Evolutionary conservation across 108 stramenopile species (phyloP).

Genomic region (Cyclotella cryptica): DNA sequence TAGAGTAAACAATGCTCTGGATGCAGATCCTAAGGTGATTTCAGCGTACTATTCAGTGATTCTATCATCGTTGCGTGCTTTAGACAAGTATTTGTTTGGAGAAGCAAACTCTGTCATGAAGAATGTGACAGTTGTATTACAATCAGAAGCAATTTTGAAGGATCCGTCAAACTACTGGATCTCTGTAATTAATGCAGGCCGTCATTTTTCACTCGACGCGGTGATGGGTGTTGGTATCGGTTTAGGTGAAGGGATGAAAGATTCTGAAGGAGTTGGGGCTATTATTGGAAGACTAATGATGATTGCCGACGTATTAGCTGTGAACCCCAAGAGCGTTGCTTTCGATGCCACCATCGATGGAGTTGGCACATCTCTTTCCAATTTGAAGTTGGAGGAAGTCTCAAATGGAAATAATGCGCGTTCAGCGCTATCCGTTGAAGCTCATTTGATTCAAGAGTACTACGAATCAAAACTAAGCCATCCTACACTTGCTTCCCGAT

Average conservation of each 20-base stretch:
- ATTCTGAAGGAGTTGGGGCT: slow-evolving; percentile 83
- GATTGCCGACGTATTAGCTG: slow-evolving; percentile 82
- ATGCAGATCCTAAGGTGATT: slow-evolving; percentile 85
- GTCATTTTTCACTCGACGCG: slow-evolving; percentile 84
- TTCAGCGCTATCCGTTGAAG: slow-evolving; percentile 24
- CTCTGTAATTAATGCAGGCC: slow-evolving; percentile 92
- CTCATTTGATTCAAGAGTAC: slow-evolving; percentile 57
- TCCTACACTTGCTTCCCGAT: slow-evolving; percentile 25
- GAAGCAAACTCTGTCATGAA: slow-evolving; percentile 55
- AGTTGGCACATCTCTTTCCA: slow-evolving; percentile 41
- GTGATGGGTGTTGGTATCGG: slow-evolving; percentile 73
- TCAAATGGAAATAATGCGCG: slow-evolving; percentile 34
- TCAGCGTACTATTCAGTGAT: slow-evolving; percentile 78
- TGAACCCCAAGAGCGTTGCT: slow-evolving; percentile 72
- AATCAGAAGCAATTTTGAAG: slow-evolving; percentile 86
- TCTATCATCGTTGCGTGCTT: slow-evolving; percentile 63
- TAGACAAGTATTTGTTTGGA: slow-evolving; percentile 57
- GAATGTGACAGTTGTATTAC: slow-evolving; percentile 73
- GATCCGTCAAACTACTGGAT: slow-evolving; percentile 97
- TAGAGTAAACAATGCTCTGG: slow-evolving; percentile 77
- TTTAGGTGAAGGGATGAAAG: slow-evolving; percentile 63
- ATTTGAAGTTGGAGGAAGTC: slow-evolving; percentile 52
- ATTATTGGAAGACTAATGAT: slow-evolving; percentile 88
- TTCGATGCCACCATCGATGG: slow-evolving; percentile 45
- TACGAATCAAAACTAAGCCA: slow-evolving; percentile 41